Evolutionary conservation across 2,329 filamentous ascomycete genomes (phyloP), one percentile per base, ranked within the genome.

Genomic region (Aureobasidium sp.): DNA sequence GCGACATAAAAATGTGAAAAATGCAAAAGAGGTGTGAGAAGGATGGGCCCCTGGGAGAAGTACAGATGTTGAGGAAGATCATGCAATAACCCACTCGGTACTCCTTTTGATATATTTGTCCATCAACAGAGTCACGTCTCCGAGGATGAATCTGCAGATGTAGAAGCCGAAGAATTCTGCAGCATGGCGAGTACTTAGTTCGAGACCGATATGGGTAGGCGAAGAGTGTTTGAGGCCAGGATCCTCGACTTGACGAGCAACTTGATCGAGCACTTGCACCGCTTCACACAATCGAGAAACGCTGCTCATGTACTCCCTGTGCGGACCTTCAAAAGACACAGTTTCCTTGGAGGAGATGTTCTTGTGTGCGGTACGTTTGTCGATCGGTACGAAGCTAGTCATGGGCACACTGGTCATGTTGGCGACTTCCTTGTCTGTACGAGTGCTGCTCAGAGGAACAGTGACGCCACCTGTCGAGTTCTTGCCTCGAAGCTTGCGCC

Each of bases 161-260:
- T 94, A 97, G 75, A 99, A 97, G 17, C 88, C 92, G 73, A 99
- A 99, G 76, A 99, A 99, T 75, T 99, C 94, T 37, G 93, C 90
- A 8, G 93, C 94, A 74, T 97, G 93, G 44, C 93, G 85, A 39
- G 91, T 91, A 72, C 91, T 94, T 44, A 99, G 83, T 76, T 99
- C 94, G 37, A 99, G 84, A 11, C 94, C 94, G 59, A 99, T 92
- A 72, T 97, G 92, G 9, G 94, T 97, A 70, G 91, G 91, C 68
- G 92, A 93, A 20, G 91, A 91, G 75, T 94, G 90, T 68, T 90
- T 89, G 61, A 97, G 83, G 11, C 93, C 93, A 6, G 93, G 93
- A 71, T 97, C 93, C 72, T 97, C 93, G 51, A 97, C 91, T 79
- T 97, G 93, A 67, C 93, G 89, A 59, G 92, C 91, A 74, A 97